These are phyloP conservation scores for Aureoboletus auriporus DNA, from an alignment of 768 basidiomycete genomes.

Conservation along the genomic window DNA sequence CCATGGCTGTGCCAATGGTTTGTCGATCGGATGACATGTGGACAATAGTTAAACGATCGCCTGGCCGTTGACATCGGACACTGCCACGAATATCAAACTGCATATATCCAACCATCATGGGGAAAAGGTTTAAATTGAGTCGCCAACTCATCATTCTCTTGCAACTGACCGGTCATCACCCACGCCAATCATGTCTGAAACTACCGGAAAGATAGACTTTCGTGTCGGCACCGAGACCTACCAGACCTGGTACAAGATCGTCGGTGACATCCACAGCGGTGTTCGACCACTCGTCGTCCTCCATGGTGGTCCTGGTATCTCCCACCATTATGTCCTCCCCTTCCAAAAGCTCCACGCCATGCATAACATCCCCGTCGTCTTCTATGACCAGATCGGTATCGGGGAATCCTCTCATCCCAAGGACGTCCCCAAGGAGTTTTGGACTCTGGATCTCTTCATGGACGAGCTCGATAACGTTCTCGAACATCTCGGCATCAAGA, in stretches of 20 bases:
- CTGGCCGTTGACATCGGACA: no score
- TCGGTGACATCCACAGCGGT: conserved; percentile 36
- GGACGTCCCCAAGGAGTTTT: conserved; percentile 27
- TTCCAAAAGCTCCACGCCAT: conserved; percentile 30
- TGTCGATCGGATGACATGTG: no score
- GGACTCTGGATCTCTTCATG: conserved; percentile 48
- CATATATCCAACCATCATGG: no score
- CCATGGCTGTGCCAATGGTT: no score
- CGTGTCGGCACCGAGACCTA: conserved; percentile 20
- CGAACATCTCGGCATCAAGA: conserved; percentile 35
- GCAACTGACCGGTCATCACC: no score
- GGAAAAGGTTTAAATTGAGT: no score
- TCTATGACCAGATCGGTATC: conserved; percentile 52
- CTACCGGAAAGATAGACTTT: conserved; percentile 21
- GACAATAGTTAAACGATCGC: no score
- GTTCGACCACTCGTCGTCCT: conserved; percentile 37
- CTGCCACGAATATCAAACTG: no score
- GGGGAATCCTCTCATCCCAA: conserved; percentile 42
- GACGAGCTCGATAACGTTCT: conserved; percentile 52
- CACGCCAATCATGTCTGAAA: conserved; percentile 14
- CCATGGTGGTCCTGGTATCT: conserved; percentile 43
- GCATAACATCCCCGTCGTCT: conserved; percentile 37
- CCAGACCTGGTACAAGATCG: conserved; percentile 42
- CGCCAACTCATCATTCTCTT: no score
- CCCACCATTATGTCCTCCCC: conserved; percentile 40